Conservation (phyloP, 768 basidiomycete genomes). For the Amanita subjunquillea region DNA sequence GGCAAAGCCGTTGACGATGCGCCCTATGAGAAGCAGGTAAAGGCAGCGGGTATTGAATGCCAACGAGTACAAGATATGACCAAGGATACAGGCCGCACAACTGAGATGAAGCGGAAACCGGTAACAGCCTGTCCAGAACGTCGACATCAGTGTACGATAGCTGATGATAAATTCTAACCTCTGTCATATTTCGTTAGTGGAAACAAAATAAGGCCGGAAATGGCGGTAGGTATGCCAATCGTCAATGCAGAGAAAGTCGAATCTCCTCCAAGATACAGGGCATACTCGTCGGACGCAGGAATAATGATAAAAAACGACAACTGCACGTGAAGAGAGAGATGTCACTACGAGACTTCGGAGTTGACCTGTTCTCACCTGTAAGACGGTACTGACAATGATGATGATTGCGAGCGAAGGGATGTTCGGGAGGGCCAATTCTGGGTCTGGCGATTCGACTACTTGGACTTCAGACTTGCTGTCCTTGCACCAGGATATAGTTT, state of each 20-base stretch:
- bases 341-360: conserved; percentile 8
- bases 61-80: conserved; percentile 48
- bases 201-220: conserved; percentile 47
- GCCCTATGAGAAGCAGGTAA: conserved; percentile 62
- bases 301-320: conserved; percentile 61
- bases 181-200: conserved; percentile 44
- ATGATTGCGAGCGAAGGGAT: conserved; percentile 34
- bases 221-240: conserved; percentile 57
- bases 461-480: background rate
- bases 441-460: conserved; percentile 7
- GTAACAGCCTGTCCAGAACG: conserved; percentile 35
- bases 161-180: conserved; percentile 24
- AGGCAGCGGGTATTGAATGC: conserved; percentile 52
- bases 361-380: background rate
- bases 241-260: conserved; percentile 61
- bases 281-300: conserved; percentile 54
- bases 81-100: conserved; percentile 41
- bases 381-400: conserved; percentile 24
- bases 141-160: too few species aligned
- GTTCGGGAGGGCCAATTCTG: conserved; percentile 40
- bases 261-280: conserved; percentile 51
- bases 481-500: background rate
- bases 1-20: conserved; percentile 51
- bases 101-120: conserved; percentile 41
- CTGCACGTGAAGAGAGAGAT: conserved; percentile 18